phyloP scores from a whole-genome alignment of 2,329 filamentous ascomycete species.

The Colletotrichum tofieldiae region DNA sequence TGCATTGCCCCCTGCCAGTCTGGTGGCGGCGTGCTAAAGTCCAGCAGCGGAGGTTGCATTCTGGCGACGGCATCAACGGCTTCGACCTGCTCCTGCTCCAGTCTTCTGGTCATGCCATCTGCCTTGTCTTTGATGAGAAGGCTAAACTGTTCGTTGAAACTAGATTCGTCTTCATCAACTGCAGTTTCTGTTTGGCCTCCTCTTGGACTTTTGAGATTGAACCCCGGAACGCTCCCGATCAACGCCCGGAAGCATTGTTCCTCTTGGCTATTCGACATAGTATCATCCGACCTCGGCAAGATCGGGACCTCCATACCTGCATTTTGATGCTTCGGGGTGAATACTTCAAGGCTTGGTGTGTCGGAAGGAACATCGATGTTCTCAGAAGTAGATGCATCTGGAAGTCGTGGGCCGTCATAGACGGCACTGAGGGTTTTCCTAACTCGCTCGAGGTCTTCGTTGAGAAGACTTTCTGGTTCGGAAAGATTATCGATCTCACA shows the following conservation, averaged over 20 bases:
- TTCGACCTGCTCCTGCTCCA: conserved; percentile 51
- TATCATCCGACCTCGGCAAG: background rate
- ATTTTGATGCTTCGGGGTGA: conserved; percentile 3
- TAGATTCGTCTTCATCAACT: background rate
- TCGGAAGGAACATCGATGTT: background rate
- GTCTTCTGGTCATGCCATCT: conserved; percentile 32
- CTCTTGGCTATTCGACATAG: background rate
- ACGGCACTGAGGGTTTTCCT: conserved; percentile 25
- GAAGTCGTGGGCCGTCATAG: background rate
- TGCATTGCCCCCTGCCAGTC: conserved; percentile 46
- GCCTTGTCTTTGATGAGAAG: conserved; percentile 44
- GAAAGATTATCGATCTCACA: conserved; percentile 50
- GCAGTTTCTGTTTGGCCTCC: background rate
- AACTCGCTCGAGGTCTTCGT: conserved; percentile 17
- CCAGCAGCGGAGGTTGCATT: conserved; percentile 49
- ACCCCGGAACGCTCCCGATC: background rate
- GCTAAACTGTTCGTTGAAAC: conserved; percentile 48
- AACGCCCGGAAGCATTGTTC: background rate
- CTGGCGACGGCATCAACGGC: conserved; percentile 47
- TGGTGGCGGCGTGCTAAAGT: conserved; percentile 47
- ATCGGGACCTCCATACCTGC: background rate
- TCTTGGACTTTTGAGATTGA: background rate
- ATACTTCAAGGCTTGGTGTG: conserved; percentile 15
- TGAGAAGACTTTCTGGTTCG: conserved; percentile 50
- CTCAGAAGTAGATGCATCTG: background rate